Percentiles rank a stretch among this genome's conserved stretches.
Conservation (phyloP, 306 rosid species). For the Boehmeria nivea region DNA sequence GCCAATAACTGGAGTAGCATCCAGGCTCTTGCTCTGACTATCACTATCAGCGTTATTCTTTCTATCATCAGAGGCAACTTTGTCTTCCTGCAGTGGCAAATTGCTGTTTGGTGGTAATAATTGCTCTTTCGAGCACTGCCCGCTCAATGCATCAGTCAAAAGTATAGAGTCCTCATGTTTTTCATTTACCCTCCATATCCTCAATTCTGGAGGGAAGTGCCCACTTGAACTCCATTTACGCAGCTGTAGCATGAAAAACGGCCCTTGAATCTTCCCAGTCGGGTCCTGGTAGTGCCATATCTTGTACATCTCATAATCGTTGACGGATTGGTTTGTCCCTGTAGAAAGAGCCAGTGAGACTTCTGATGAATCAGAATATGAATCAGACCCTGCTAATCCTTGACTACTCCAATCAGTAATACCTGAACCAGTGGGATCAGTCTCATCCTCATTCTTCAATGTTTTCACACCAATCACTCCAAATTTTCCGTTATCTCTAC, state of each 20-base stretch:
- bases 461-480: conserved; percentile 24
- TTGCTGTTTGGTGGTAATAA: conserved; percentile 27
- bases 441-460: conserved; percentile 18
- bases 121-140: conserved; percentile 35
- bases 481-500: conserved; percentile 22
- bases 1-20: conserved; percentile 19
- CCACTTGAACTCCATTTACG: conserved; percentile 65
- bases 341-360: conserved; percentile 29
- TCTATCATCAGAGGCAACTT: conserved; percentile 24
- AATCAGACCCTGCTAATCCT: conserved; percentile 29
- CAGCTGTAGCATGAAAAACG: conserved; percentile 62
- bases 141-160: conserved; percentile 55
- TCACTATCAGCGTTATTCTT: conserved; percentile 29
- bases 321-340: conserved; percentile 39
- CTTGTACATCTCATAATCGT: conserved; percentile 43
- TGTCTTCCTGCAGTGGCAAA: conserved; percentile 35
- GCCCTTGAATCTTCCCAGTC: conserved; percentile 83
- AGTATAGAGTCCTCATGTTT: conserved; percentile 47
- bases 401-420: conserved; percentile 31
- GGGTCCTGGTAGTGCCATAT: conserved; percentile 89
- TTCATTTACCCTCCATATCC: conserved; percentile 75
- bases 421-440: conserved; percentile 34
- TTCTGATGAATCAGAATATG: conserved; percentile 37
- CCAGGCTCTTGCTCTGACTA: conserved; percentile 25
- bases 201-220: conserved; percentile 62